phyloP scores from a whole-genome alignment of 1,284 basidiomycete genomes.

The Cystobasidium sp. region DNA sequence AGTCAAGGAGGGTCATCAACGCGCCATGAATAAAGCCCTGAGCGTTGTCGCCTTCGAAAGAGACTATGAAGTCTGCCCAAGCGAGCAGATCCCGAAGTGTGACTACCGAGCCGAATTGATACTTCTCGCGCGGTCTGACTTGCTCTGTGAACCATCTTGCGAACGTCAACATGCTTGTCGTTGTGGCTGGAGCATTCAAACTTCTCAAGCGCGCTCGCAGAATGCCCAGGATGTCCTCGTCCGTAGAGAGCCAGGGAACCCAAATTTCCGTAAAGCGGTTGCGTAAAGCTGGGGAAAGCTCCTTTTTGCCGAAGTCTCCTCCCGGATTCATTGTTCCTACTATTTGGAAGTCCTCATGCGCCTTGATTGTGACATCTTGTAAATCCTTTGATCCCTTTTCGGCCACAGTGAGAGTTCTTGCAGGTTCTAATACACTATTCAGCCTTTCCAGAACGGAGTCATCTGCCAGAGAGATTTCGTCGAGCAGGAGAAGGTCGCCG shows the following conservation, averaged over 20 bases:
- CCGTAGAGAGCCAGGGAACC: slow-evolving; percentile 85
- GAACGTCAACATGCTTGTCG: slow-evolving; percentile 74
- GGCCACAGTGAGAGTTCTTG: slow-evolving; percentile 85
- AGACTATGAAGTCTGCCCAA: slow-evolving; percentile 89
- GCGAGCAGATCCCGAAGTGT: slow-evolving; percentile 84
- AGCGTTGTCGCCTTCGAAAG: slow-evolving; percentile 21
- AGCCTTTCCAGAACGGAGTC: slow-evolving; percentile 97
- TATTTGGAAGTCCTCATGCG: slow-evolving; percentile 76
- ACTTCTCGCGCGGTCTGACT: slow-evolving; percentile 67
- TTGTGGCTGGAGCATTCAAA: slow-evolving; percentile 65
- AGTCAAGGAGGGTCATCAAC: slow-evolving; percentile 58
- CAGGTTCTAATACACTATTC: slow-evolving; percentile 94
- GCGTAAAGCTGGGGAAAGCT: slow-evolving; percentile 91
- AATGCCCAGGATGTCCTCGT: slow-evolving; percentile 78
- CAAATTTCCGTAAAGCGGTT: slow-evolving; percentile 99
- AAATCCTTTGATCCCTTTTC: slow-evolving; percentile 82
- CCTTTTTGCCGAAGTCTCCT: slow-evolving; percentile 99
- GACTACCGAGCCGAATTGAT: slow-evolving; percentile 64
- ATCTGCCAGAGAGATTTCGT: slow-evolving; percentile 97
- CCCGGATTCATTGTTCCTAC: slow-evolving; percentile 99
- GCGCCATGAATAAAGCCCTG: slow-evolving; percentile 57
- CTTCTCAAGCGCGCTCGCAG: slow-evolving; percentile 73
- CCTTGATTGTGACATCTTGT: slow-evolving; percentile 71
- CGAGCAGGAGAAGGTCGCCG: slow-evolving; percentile 87
- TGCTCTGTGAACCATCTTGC: slow-evolving; percentile 75